Evolutionary conservation across 805 yeast genomes (phyloP).

Genomic region (Yarrowia alimentaria): DNA sequence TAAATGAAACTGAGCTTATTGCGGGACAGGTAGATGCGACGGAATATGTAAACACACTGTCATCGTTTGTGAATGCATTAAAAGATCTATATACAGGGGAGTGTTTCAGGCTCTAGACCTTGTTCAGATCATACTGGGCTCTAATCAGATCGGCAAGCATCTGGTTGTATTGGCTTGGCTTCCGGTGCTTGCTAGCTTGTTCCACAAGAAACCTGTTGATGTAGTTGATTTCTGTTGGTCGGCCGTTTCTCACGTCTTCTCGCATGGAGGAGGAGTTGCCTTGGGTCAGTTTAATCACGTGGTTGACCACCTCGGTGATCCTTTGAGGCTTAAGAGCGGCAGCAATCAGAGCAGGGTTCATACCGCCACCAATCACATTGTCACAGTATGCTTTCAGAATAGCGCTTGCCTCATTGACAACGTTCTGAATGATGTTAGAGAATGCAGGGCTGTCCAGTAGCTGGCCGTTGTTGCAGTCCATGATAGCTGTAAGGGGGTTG

Average conservation of each 20-base stretch:
- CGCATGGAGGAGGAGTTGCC: conserved; percentile 70
- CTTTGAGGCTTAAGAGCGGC: conserved; percentile 36
- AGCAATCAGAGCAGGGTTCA: conserved; percentile 31
- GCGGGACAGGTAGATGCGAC: no score
- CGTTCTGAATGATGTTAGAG: conserved; percentile 41
- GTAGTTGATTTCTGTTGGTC: conserved; percentile 74
- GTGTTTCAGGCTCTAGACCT: no score
- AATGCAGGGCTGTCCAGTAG: conserved; percentile 47
- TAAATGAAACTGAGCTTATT: neutral
- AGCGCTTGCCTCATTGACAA: conserved; percentile 49
- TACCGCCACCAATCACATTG: conserved; percentile 25
- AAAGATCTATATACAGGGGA: no score
- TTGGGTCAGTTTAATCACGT: conserved; percentile 49
- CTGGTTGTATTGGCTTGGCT: conserved; percentile 48
- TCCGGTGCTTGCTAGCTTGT: conserved; percentile 50
- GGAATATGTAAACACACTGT: no score
- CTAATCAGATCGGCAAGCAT: conserved; percentile 50
- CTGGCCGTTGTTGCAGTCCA: conserved; percentile 78
- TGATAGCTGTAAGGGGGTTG: conserved; percentile 76
- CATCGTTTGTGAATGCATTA: no score
- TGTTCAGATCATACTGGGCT: neutral
- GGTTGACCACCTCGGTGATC: conserved; percentile 41
- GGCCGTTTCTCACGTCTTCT: conserved; percentile 54
- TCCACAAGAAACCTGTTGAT: conserved; percentile 76
- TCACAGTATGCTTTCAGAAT: conserved; percentile 40